Percentiles rank a stretch among this genome's conserved stretches.
Evolutionary conservation across 2,329 filamentous ascomycete genomes (phyloP).

Genomic region (Didymella arachidicola): DNA sequence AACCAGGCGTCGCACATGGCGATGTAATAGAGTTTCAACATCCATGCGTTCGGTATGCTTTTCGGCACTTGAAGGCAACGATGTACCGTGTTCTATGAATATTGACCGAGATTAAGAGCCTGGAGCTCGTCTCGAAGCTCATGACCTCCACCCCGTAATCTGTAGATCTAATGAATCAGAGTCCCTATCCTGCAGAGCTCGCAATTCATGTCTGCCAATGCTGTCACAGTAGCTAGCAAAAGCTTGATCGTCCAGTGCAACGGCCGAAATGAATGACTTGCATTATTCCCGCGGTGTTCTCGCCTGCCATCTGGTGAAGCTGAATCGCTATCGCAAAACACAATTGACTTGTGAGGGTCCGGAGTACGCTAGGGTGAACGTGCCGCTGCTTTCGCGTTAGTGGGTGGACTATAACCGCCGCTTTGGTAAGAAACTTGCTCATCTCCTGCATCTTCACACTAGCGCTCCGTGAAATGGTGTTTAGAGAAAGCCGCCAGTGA

Average conservation of each 20-base stretch:
- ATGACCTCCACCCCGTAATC: neutral
- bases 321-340: constrained; percentile 1
- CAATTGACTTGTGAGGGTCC: neutral
- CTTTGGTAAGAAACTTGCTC: constrained; percentile 47
- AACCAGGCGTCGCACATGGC: constrained; percentile 41
- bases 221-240: constrained; percentile 33
- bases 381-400: constrained; percentile 32
- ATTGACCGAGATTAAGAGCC: neutral
- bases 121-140: constrained; percentile 6
- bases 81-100: neutral
- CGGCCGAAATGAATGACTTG: neutral
- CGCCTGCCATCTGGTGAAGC: constrained; percentile 13
- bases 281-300: constrained; percentile 6
- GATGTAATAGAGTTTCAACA: constrained; percentile 30
- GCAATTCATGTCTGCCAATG: constrained; percentile 1
- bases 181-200: constrained; percentile 2
- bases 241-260: constrained; percentile 26
- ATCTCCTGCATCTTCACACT: constrained; percentile 26
- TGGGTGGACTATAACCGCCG: constrained; percentile 25
- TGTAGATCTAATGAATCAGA: neutral
- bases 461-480: constrained; percentile 19
- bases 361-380: constrained; percentile 20
- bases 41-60: constrained; percentile 1
- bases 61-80: neutral
- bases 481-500: constrained; percentile 29